Evolutionary conservation across 257 asterid genomes (phyloP).

Genomic region (Gardenia jasminoides): DNA sequence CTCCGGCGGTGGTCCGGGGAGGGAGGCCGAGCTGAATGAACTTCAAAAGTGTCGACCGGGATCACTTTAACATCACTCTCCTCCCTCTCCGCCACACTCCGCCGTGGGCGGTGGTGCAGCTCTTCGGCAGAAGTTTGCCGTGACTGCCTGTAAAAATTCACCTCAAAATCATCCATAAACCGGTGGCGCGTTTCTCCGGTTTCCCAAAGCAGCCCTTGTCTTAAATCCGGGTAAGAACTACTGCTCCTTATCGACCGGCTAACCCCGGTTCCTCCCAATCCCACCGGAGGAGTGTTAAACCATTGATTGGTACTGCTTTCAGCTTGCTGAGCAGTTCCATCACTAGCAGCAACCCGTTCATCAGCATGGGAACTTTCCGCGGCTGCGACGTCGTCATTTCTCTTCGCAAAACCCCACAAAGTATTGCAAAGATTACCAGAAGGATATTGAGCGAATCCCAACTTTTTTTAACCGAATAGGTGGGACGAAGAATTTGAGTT

Average conservation of each 20-base stretch:
- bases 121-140: conserved; percentile 16
- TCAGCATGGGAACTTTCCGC: conserved; percentile 13
- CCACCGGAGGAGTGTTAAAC: conserved; percentile 40
- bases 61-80: conserved; percentile 42
- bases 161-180: conserved; percentile 64
- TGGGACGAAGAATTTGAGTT: conserved; percentile 52
- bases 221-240: conserved; percentile 80
- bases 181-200: conserved; percentile 39
- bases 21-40: conserved; percentile 30
- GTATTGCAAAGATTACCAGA: conserved; percentile 64
- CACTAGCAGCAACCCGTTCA: background rate
- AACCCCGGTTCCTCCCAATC: conserved; percentile 28
- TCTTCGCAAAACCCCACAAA: conserved; percentile 69
- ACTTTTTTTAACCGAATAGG: conserved; percentile 59
- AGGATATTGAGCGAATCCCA: conserved; percentile 69
- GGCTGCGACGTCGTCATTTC: conserved; percentile 52
- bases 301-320: conserved; percentile 22
- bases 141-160: conserved; percentile 41
- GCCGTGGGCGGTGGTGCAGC: conserved; percentile 24
- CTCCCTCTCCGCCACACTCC: conserved; percentile 23
- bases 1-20: conserved; percentile 31
- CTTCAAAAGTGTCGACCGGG: conserved; percentile 65
- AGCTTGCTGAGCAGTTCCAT: conserved; percentile 13
- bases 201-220: conserved; percentile 56
- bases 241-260: conserved; percentile 63